These are phyloP conservation scores for Raphanus hybrid DNA, from an alignment of 441 rosid genomes.

Conservation along the genomic window DNA sequence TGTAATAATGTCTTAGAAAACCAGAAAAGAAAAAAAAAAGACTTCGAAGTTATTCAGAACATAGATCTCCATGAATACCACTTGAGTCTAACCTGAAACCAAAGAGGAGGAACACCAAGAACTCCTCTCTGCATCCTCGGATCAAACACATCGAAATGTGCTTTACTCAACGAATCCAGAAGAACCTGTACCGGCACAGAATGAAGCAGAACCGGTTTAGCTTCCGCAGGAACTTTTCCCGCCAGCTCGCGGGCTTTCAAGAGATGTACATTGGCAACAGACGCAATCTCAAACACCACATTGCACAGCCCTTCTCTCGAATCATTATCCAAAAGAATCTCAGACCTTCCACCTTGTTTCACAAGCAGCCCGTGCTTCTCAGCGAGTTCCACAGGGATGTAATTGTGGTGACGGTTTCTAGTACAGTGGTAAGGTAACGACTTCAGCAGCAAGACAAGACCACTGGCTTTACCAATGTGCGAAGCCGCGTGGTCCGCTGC, in stretches of 20 bases:
- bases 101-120: slow-evolving; percentile 73
- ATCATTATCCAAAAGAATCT: slow-evolving; percentile 60
- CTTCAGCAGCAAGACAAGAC: slow-evolving; percentile 75
- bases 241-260: slow-evolving; percentile 79
- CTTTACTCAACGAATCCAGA: slow-evolving; percentile 63
- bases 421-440: slow-evolving; percentile 81
- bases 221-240: slow-evolving; percentile 61
- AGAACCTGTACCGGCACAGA: slow-evolving; percentile 77
- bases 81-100: slow-evolving; percentile 76
- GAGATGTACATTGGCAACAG: slow-evolving; percentile 78
- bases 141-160: slow-evolving; percentile 82
- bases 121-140: slow-evolving; percentile 70
- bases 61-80: slow-evolving; percentile 65
- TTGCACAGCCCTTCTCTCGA: slow-evolving; percentile 64
- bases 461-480: slow-evolving; percentile 89
- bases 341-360: slow-evolving; percentile 61
- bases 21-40: background rate
- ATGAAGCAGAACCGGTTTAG: slow-evolving; percentile 71
- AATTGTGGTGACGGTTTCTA: slow-evolving; percentile 66
- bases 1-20: slow-evolving; percentile 26
- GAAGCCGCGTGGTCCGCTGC: slow-evolving; percentile 85
- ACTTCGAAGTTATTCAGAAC: slow-evolving; percentile 15
- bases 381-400: slow-evolving; percentile 67
- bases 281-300: slow-evolving; percentile 84
- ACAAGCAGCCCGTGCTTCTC: slow-evolving; percentile 73